phyloP scores from a whole-genome alignment of 306 rosid genomes.

The Erythrophleum fordii region DNA sequence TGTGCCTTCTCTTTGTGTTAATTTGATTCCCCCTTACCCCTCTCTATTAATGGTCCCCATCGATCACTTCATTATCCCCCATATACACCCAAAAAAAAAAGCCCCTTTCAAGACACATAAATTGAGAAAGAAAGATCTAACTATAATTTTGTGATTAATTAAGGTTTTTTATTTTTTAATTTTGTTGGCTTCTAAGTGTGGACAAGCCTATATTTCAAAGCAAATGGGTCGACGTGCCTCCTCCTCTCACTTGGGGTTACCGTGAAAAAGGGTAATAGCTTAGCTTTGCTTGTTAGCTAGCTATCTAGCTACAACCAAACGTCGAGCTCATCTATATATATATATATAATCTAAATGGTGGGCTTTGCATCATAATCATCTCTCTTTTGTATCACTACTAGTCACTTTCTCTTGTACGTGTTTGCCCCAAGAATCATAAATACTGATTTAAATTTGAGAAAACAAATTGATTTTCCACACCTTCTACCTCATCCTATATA shows the following conservation, averaged over 20 bases:
- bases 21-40: too few relatives aligned
- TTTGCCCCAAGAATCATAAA: background rate
- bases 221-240: conserved; percentile 38
- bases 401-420: conserved; percentile 50
- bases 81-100: conserved; percentile 30
- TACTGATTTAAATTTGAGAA: background rate
- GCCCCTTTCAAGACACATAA: background rate
- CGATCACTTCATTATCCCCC: conserved; percentile 29
- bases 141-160: conserved; percentile 36
- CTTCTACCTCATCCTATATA: background rate
- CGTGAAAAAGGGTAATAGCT: conserved; percentile 38
- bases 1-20: too few relatives aligned
- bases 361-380: conserved; percentile 31
- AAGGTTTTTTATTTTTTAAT: background rate
- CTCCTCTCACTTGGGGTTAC: conserved; percentile 46
- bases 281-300: conserved; percentile 29
- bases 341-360: conserved; percentile 21
- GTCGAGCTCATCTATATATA: background rate
- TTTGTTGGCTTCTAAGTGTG: conserved; percentile 44
- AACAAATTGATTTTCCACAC: background rate
- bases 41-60: conserved; percentile 55
- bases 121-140: conserved; percentile 27
- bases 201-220: conserved; percentile 42
- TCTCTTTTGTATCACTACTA: conserved; percentile 32
- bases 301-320: conserved; percentile 18